phyloP scores from a whole-genome alignment of 2,329 filamentous ascomycete species.

The Pseudonectria foliicola region DNA sequence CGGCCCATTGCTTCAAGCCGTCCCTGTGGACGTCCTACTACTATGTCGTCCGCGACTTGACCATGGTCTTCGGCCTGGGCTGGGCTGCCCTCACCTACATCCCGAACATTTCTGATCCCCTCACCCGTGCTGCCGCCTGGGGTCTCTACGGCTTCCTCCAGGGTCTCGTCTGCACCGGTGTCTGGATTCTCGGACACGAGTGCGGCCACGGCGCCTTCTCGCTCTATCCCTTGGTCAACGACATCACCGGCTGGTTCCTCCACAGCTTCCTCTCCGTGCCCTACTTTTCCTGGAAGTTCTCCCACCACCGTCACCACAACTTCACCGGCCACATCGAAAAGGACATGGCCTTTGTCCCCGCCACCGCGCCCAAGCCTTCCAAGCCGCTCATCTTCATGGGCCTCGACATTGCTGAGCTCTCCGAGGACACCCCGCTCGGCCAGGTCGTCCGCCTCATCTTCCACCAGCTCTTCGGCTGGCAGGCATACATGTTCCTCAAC shows the following conservation, averaged over 20 bases:
- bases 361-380: conserved; percentile 32
- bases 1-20: conserved; percentile 54
- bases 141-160: conserved; percentile 54
- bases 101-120: conserved; percentile 37
- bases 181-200: conserved; percentile 67
- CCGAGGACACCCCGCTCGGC: conserved; percentile 57
- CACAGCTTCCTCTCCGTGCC: conserved; percentile 62
- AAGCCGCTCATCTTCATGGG: conserved; percentile 27
- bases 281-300: conserved; percentile 68
- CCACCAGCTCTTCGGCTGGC: conserved; percentile 61
- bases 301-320: conserved; percentile 62
- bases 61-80: conserved; percentile 40
- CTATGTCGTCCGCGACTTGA: conserved; percentile 51
- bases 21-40: conserved; percentile 43
- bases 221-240: conserved; percentile 48
- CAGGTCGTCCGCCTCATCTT: conserved; percentile 46
- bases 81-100: conserved; percentile 49
- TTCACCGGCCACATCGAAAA: conserved; percentile 61
- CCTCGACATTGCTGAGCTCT: conserved; percentile 43
- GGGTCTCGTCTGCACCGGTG: conserved; percentile 58
- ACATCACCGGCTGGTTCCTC: conserved; percentile 54
- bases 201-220: conserved; percentile 65
- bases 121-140: conserved; percentile 44
- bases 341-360: conserved; percentile 59
- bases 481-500: conserved; percentile 56